Evolutionary conservation across 192 early-diverging fungal genomes (phyloP), one percentile per base, ranked within the genome.

Genomic region (Cetraspora pellucida): DNA sequence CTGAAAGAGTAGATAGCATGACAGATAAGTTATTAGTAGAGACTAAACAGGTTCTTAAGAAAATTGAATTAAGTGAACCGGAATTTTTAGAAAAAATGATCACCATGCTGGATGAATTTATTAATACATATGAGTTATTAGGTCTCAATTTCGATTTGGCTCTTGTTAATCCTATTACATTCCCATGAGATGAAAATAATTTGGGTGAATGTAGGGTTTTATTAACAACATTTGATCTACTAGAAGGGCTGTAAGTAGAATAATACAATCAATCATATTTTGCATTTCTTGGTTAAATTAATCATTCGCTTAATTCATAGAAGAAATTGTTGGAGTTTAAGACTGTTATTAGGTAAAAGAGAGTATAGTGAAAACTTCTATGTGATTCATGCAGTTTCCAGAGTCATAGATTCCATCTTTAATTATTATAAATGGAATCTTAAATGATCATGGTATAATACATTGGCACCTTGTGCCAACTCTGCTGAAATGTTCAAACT

Each of bases 241-340:
- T 60, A 28, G 25, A 60, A 60, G 21, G 30, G 30, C 17, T 63
- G 14, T 63, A 37, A 63, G 30, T 63, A 5, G 9, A 23, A 63
- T 37, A 6, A 63, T 63, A n/a, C n/a, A n/a, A n/a, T n/a, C n/a
- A 63, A 8, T 31, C 5, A 3, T 63, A 17, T 17, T 63, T 31
- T 10, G n/a, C 30, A 63, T 63, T 63, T 63, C 28, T 61, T 63
- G 1, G 9, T 43, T 21, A 63, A 30, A 10, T 16, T n/a, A n/a
- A n/a, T n/a, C n/a, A n/a, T n/a, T n/a, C n/a, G n/a, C n/a, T n/a
- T n/a, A 6, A 31, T 31, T 63, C 37, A 10, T 17, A 28, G 30
- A 14, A n/a, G 16, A 37, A 60, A 60, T 60, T 60, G 27, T 60
- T 60, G 59, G 27, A n/a, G 59, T 63, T 63, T 63, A 17, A 63